Percentiles rank a stretch among this genome's conserved stretches.
phyloP scores from a whole-genome alignment of 2,329 filamentous ascomycete species.

The Polychaeton citri region DNA sequence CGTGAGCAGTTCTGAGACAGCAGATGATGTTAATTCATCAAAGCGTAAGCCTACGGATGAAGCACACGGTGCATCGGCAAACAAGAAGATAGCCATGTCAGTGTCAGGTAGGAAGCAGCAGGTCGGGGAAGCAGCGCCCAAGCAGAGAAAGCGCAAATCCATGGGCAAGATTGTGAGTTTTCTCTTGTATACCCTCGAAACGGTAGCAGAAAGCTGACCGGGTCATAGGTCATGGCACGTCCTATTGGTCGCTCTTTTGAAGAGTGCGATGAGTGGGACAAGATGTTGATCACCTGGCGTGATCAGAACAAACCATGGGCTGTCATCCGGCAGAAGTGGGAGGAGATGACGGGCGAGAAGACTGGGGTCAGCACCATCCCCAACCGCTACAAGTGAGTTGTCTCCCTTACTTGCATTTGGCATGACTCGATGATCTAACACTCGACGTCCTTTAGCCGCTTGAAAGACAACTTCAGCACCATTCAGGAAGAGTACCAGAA shows the following conservation, averaged over 20 bases:
- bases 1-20: no score
- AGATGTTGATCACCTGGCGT: constrained; percentile 15
- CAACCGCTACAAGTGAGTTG: constrained; percentile 22
- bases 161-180: no score
- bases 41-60: no score
- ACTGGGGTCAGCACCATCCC: constrained; percentile 23
- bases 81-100: no score
- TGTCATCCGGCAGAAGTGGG: constrained; percentile 14
- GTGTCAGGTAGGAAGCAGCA: no score
- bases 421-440: not conserved
- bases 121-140: no score
- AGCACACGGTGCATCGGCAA: no score
- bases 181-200: no score
- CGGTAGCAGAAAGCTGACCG: no score
- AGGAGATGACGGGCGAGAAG: constrained; percentile 19
- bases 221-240: constrained; percentile 7
- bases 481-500: constrained; percentile 23
- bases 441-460: constrained; percentile 6
- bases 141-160: no score
- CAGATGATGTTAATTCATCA: no score
- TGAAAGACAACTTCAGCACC: constrained; percentile 26
- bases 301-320: constrained; percentile 14
- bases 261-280: constrained; percentile 17
- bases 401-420: no score
- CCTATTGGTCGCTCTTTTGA: constrained; percentile 11